Conservation (phyloP, 2,329 filamentous ascomycete species). For the Bretziella fagacearum region DNA sequence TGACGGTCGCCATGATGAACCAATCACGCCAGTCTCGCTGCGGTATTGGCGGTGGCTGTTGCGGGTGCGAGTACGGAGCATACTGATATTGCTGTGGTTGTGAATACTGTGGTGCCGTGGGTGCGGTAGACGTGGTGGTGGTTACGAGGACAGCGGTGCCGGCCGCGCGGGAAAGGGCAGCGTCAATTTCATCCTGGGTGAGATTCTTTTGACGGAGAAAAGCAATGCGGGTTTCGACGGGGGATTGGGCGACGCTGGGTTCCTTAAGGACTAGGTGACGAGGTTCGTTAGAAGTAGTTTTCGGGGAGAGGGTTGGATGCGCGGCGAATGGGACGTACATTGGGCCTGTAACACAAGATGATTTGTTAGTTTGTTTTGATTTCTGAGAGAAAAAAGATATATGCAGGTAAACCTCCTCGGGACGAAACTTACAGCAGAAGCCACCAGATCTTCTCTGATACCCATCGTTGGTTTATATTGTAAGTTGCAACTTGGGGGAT, state of each 20-base stretch:
- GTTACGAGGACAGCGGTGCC: conserved; percentile 59
- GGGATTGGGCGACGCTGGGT: conserved; percentile 72
- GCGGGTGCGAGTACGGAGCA: conserved; percentile 27
- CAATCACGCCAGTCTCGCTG: conserved; percentile 92
- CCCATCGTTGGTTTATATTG: conserved; percentile 36
- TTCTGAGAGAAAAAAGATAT: conserved; percentile 5
- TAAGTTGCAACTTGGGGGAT: not conserved
- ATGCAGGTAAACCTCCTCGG: conserved; percentile 1
- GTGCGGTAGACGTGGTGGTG: conserved; percentile 37
- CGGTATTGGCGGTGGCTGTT: conserved; percentile 41
- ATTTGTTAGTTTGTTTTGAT: not conserved
- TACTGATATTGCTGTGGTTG: conserved; percentile 28
- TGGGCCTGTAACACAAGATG: conserved; percentile 22
- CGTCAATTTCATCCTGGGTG: conserved; percentile 85
- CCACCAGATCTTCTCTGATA: conserved; percentile 85
- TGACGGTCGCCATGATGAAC: conserved; percentile 98
- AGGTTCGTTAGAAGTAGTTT: conserved; percentile 17
- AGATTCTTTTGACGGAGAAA: conserved; percentile 95
- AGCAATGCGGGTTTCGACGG: conserved; percentile 81
- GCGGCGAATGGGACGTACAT: conserved; percentile 26
- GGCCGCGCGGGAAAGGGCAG: conserved; percentile 59
- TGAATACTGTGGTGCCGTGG: conserved; percentile 26
- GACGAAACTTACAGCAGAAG: conserved; percentile 53
- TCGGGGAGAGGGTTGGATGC: not conserved
- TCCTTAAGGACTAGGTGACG: conserved; percentile 63